Evolutionary conservation across 2,329 filamentous ascomycete species (phyloP).

Genomic region (Fusarium euwallaceae): DNA sequence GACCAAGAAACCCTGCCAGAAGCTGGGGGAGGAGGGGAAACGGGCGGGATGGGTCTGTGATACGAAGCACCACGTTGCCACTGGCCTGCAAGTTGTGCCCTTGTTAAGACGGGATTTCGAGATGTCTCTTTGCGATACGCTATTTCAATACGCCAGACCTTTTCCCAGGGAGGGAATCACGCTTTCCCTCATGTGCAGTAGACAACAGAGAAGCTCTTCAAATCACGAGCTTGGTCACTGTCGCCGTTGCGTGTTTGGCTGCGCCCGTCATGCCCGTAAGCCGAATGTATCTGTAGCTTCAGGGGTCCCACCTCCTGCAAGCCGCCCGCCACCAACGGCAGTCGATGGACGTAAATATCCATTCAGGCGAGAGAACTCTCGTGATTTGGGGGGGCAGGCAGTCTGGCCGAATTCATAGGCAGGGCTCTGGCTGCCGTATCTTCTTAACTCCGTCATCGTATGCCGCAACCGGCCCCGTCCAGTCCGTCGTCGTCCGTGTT

Average conservation of each 20-base stretch:
- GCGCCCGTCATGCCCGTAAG: conserved; percentile 15
- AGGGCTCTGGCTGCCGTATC: not conserved
- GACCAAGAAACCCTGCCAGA: not conserved
- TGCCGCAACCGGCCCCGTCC: not conserved
- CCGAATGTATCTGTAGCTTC: conserved; percentile 17
- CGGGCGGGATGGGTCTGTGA: conserved; percentile 10
- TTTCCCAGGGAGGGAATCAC: not conserved
- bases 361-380: not conserved
- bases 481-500: not conserved
- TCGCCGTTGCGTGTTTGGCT: conserved; percentile 25
- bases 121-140: not conserved
- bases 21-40: conserved; percentile 9
- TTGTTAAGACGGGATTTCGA: not conserved
- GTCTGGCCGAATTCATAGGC: not conserved
- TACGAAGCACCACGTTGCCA: conserved; percentile 26
- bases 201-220: conserved; percentile 8
- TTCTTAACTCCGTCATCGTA: not conserved
- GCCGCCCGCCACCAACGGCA: conserved; percentile 35
- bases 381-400: not conserved
- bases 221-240: conserved; percentile 28
- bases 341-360: conserved; percentile 3
- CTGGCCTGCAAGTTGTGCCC: conserved; percentile 11
- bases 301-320: conserved; percentile 38
- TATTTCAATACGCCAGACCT: not conserved
- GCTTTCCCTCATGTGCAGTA: not conserved